Conservation (phyloP, 2,329 filamentous ascomycete species). For the Aspergillus neoniger region DNA sequence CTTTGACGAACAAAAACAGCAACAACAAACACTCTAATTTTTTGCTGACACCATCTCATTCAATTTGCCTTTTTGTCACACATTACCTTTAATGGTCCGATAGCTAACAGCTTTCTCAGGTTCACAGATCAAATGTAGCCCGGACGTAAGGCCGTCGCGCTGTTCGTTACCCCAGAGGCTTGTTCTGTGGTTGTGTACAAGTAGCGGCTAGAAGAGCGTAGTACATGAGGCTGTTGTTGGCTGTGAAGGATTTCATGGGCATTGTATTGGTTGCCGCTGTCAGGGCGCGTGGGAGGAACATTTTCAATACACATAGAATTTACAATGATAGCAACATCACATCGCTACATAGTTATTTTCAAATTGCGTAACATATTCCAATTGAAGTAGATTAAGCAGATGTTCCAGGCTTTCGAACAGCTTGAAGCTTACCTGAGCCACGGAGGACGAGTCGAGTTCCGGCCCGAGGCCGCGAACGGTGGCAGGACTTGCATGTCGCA, state of each 20-base stretch:
- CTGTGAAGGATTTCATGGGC: not conserved
- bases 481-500: slow-evolving; percentile 20
- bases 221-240: not conserved
- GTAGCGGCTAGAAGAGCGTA: not conserved
- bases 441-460: slow-evolving; percentile 7
- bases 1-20: slow-evolving; percentile 61
- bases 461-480: slow-evolving; percentile 20
- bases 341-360: not conserved
- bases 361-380: not conserved
- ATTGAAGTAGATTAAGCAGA: not conserved
- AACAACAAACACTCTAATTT: slow-evolving; percentile 73
- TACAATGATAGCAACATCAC: not conserved
- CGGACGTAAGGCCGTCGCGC: not conserved
- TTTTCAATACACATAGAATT: not conserved
- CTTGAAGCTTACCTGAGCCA: not conserved
- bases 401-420: not conserved
- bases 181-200: not conserved
- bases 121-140: slow-evolving; percentile 6
- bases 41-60: slow-evolving; percentile 58
- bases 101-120: slow-evolving; percentile 15
- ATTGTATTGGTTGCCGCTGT: not conserved
- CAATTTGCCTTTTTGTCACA: slow-evolving; percentile 6
- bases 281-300: not conserved
- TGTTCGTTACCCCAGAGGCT: not conserved
- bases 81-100: slow-evolving; percentile 1